phyloP scores from a whole-genome alignment of 345 rosid genomes.

The Alliaria petiolata region DNA sequence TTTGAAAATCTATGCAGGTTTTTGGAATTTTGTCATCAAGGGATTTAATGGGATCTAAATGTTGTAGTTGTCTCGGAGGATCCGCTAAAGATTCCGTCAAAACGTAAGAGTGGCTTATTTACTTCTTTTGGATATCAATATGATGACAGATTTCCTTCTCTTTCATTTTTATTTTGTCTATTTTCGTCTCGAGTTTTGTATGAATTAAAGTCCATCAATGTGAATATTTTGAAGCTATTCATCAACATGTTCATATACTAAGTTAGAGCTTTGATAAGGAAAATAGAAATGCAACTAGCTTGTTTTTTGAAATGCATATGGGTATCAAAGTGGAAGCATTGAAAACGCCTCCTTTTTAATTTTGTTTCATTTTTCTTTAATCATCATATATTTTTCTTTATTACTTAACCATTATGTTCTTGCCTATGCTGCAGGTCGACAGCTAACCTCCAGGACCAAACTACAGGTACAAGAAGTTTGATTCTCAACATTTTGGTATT shows the following conservation, averaged over 20 bases:
- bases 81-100: not conserved
- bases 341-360: not conserved
- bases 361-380: not conserved
- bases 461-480: slow-evolving; percentile 6
- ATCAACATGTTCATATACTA: not conserved
- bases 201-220: not conserved
- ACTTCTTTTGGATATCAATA: too few relatives aligned
- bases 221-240: not conserved
- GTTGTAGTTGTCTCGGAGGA: not conserved
- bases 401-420: slow-evolving; percentile 13
- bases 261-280: not conserved
- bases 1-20: not conserved
- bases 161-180: not conserved
- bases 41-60: not conserved
- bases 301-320: too few relatives aligned
- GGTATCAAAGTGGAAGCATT: not conserved
- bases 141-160: not conserved
- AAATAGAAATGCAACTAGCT: not conserved
- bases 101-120: not conserved
- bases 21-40: not conserved
- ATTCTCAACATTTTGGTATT: not conserved
- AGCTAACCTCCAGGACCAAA: not conserved
- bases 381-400: not conserved
- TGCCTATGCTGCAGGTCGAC: not conserved
- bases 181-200: not conserved